Percentiles rank a stretch among this genome's conserved stretches.
Conservation (phyloP, 805 yeast genomes). For the Metschnikowia similis region DNA sequence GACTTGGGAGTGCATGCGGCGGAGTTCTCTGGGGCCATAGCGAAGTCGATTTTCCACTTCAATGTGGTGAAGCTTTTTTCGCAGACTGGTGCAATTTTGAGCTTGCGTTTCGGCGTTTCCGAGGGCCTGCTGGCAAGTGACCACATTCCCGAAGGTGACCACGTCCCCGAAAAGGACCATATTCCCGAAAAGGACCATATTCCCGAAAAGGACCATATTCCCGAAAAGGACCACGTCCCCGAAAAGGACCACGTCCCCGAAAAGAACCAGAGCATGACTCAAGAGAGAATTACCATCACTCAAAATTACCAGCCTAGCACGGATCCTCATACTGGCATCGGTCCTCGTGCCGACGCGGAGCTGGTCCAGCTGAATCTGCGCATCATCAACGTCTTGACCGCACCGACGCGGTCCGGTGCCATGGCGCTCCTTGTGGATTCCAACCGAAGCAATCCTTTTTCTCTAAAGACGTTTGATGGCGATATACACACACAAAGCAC, state of each 20-base stretch:
- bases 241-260: too few species aligned
- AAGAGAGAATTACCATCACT: neutral
- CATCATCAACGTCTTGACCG: conserved; percentile 46
- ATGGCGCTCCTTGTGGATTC: conserved; percentile 56
- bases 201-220: too few species aligned
- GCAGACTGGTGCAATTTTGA: conserved; percentile 39
- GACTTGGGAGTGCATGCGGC: neutral
- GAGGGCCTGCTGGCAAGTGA: too few species aligned
- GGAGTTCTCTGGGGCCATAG: conserved; percentile 13
- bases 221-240: too few species aligned
- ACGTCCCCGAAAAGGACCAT: too few species aligned
- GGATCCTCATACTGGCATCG: too few species aligned
- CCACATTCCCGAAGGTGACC: too few species aligned
- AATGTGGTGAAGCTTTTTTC: conserved; percentile 26
- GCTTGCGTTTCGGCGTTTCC: conserved; percentile 33
- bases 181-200: too few species aligned
- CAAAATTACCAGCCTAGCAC: neutral
- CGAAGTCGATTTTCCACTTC: conserved; percentile 36
- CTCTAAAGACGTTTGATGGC: conserved; percentile 32
- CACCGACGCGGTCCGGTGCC: conserved; percentile 2
- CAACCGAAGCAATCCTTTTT: conserved; percentile 53
- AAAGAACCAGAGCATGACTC: neutral
- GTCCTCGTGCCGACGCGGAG: too few species aligned
- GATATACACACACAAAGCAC: conserved; percentile 16
- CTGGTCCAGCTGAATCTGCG: neutral